A percentile compares a stretch with the other conserved stretches of the same genome.
These are phyloP conservation scores for Begonia masoniana DNA, from an alignment of 306 rosid genomes.

Conservation along the genomic window DNA sequence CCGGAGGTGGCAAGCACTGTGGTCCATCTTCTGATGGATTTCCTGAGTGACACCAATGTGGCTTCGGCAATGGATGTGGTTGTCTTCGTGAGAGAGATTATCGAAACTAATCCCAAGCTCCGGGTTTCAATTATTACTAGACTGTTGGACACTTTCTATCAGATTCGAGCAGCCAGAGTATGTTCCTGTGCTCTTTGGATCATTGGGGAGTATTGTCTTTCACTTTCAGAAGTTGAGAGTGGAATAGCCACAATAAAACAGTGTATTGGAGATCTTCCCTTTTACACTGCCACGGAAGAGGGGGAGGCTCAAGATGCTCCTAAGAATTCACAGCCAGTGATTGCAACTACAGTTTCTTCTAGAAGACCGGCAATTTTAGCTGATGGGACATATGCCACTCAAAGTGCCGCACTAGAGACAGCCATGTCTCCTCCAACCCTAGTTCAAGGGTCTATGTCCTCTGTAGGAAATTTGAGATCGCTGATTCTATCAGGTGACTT, in stretches of 20 bases:
- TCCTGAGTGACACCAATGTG: constrained; percentile 81
- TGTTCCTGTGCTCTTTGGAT: constrained; percentile 97
- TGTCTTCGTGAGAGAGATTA: constrained; percentile 88
- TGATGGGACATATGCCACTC: constrained; percentile 98
- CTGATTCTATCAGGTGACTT: constrained; percentile 87
- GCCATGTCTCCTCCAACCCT: constrained; percentile 78
- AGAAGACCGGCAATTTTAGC: constrained; percentile 93
- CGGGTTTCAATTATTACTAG: constrained; percentile 79
- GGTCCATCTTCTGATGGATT: constrained; percentile 95
- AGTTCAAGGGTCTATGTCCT: constrained; percentile 65
- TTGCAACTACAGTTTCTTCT: constrained; percentile 62
- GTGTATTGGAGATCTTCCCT: constrained; percentile 93
- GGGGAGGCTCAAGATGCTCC: constrained; percentile 59
- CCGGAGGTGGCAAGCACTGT: constrained; percentile 96
- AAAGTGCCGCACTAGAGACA: constrained; percentile 92
- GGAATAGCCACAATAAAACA: constrained; percentile 68
- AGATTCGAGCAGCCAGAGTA: constrained; percentile 85
- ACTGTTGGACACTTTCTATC: constrained; percentile 88
- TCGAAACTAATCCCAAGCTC: constrained; percentile 83
- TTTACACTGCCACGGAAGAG: constrained; percentile 65
- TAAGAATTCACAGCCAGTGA: constrained; percentile 40
- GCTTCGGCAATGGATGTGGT: constrained; percentile 94
- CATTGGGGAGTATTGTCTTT: constrained; percentile 81
- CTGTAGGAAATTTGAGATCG: constrained; percentile 81
- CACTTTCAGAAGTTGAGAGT: constrained; percentile 84